These are phyloP conservation scores for Taphrina deformans DNA, from an alignment of 1,139 yeast species.

Conservation along the genomic window DNA sequence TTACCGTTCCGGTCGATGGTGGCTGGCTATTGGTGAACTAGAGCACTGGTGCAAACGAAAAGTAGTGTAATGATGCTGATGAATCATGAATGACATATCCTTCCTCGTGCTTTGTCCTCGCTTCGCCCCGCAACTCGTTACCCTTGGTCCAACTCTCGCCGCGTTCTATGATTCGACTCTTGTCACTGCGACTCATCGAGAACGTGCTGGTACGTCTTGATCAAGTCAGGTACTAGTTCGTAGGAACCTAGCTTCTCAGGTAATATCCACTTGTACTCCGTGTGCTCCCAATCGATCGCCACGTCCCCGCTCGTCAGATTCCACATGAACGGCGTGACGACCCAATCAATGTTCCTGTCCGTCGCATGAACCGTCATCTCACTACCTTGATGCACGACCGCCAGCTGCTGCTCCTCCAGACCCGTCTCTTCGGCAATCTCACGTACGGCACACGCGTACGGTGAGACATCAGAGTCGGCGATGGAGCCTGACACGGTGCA, in stretches of 20 bases:
- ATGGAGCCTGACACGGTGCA: constrained; percentile 3
- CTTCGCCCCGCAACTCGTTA: too few relatives aligned
- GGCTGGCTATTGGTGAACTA: constrained; percentile 36
- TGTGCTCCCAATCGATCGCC: constrained; percentile 9
- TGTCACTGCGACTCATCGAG: neutral
- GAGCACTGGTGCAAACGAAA: neutral
- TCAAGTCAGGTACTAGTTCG: neutral
- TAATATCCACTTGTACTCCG: constrained; percentile 1
- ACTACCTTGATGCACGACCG: neutral
- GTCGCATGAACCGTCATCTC: neutral
- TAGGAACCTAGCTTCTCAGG: neutral
- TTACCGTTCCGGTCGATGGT: constrained; percentile 36
- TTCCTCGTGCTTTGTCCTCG: too few relatives aligned
- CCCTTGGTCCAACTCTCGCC: too few relatives aligned
- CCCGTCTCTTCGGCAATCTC: constrained; percentile 2
- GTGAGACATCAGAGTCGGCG: neutral
- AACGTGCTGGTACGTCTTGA: neutral
- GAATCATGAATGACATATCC: neutral
- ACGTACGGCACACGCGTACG: neutral
- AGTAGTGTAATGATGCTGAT: neutral
- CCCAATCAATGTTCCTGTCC: neutral
- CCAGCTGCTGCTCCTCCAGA: neutral
- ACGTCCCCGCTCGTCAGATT: neutral
- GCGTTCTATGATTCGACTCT: too few relatives aligned
- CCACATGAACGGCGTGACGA: constrained; percentile 3